These are phyloP conservation scores for Rhodotorula sp. DNA, from an alignment of 1,284 basidiomycete genomes.

Conservation along the genomic window DNA sequence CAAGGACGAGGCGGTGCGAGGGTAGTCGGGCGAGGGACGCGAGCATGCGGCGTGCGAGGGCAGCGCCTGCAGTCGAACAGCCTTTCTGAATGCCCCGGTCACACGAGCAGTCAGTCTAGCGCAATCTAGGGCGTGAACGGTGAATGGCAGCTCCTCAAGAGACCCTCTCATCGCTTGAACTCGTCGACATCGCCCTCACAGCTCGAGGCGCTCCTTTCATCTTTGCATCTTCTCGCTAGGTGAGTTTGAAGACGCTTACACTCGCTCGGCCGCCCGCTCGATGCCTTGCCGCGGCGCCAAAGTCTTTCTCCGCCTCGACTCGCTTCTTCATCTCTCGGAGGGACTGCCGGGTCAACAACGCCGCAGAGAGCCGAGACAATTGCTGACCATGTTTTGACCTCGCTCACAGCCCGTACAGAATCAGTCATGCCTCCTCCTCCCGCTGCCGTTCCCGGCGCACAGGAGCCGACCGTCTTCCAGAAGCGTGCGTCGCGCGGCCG, in stretches of 20 bases:
- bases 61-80: background rate
- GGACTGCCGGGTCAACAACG: background rate
- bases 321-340: background rate
- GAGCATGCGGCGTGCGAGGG: background rate
- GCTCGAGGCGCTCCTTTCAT: background rate
- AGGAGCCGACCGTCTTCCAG: slow-evolving; percentile 24
- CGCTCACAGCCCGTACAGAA: background rate
- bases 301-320: background rate
- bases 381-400: background rate
- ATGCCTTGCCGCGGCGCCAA: too few relatives aligned
- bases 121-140: background rate
- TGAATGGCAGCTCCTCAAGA: background rate
- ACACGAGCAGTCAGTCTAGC: too few relatives aligned
- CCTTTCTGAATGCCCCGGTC: too few relatives aligned
- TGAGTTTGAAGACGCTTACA: background rate
- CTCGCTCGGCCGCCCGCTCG: background rate
- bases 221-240: background rate
- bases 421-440: slow-evolving; percentile 27
- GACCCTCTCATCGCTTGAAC: background rate
- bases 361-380: too few relatives aligned
- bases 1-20: slow-evolving; percentile 1
- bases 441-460: slow-evolving; percentile 11
- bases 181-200: background rate
- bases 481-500: slow-evolving; percentile 15
- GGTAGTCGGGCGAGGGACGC: background rate